These are phyloP conservation scores for Russula foetens DNA, from an alignment of 768 basidiomycete genomes.

Conservation along the genomic window DNA sequence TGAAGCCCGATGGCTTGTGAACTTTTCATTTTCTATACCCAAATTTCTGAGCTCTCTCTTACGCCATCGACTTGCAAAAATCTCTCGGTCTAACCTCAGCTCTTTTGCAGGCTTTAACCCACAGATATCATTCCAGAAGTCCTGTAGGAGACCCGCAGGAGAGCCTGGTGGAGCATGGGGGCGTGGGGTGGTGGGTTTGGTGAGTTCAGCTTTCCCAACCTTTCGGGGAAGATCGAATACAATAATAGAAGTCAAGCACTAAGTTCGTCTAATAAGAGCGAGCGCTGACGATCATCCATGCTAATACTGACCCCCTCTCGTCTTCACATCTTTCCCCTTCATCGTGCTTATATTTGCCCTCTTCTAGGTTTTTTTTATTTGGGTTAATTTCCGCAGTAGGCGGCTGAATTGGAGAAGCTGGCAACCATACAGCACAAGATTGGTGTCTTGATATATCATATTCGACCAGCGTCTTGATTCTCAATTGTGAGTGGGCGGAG, in stretches of 20 bases:
- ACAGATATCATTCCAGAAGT: background rate
- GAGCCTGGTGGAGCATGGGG: background rate
- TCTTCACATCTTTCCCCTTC: conserved; percentile 13
- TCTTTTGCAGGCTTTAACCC: background rate
- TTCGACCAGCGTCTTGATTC: background rate
- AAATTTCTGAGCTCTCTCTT: conserved; percentile 69
- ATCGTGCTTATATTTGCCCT: background rate
- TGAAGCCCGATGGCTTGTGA: conserved; percentile 67
- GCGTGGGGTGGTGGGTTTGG: conserved; percentile 11
- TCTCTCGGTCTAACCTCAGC: background rate
- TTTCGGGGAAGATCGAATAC: conserved; percentile 48
- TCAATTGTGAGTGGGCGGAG: no score
- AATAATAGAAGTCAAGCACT: conserved; percentile 93
- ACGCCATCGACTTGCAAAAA: background rate
- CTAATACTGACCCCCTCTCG: conserved; percentile 63
- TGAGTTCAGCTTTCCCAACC: conserved; percentile 29
- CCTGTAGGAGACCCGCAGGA: background rate
- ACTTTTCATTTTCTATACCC: conserved; percentile 62
- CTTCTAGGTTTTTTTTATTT: background rate
- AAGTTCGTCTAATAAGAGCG: conserved; percentile 48
- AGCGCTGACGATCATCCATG: conserved; percentile 73
- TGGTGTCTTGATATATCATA: no score
- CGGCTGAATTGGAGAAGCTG: no score
- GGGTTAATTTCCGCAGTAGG: background rate
- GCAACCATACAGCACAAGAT: no score